A percentile compares a stretch with the other conserved stretches of the same genome.
phyloP scores from a whole-genome alignment of 2,329 filamentous ascomycete species.

The Monilinia aucupariae region DNA sequence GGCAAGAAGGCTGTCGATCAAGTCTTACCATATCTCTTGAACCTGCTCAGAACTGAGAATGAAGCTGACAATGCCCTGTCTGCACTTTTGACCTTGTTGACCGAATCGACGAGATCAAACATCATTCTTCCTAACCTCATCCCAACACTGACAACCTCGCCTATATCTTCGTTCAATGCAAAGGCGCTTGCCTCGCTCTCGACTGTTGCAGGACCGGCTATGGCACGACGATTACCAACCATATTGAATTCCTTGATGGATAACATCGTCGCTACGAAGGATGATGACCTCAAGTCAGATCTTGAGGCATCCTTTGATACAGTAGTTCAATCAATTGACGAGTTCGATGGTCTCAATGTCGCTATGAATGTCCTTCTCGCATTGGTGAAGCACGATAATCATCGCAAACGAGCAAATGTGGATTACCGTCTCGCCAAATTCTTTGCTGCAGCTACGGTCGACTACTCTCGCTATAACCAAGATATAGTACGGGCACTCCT shows the following conservation, averaged over 20 bases:
- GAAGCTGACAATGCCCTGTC: conserved; percentile 89
- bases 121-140: conserved; percentile 95
- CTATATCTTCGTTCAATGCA: conserved; percentile 92
- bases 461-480: conserved; percentile 94
- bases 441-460: conserved; percentile 72
- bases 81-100: conserved; percentile 87
- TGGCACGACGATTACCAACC: conserved; percentile 82
- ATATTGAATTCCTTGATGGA: conserved; percentile 95
- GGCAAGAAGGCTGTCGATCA: conserved; percentile 95
- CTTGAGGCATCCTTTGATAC: conserved; percentile 79
- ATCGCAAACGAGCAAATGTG: conserved; percentile 72
- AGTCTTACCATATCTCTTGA: conserved; percentile 87
- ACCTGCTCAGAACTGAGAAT: conserved; percentile 76
- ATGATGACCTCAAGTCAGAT: conserved; percentile 67
- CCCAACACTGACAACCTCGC: conserved; percentile 82
- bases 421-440: conserved; percentile 79
- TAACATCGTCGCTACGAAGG: conserved; percentile 72
- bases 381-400: conserved; percentile 88
- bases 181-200: conserved; percentile 88
- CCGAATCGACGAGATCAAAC: conserved; percentile 87
- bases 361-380: conserved; percentile 89
- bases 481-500: conserved; percentile 88
- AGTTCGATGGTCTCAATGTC: conserved; percentile 91
- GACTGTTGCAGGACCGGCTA: conserved; percentile 80
- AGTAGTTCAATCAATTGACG: conserved; percentile 87